Evolutionary conservation across 139 green algal genomes (phyloP).

Genomic region (Coelastrella sp.): DNA sequence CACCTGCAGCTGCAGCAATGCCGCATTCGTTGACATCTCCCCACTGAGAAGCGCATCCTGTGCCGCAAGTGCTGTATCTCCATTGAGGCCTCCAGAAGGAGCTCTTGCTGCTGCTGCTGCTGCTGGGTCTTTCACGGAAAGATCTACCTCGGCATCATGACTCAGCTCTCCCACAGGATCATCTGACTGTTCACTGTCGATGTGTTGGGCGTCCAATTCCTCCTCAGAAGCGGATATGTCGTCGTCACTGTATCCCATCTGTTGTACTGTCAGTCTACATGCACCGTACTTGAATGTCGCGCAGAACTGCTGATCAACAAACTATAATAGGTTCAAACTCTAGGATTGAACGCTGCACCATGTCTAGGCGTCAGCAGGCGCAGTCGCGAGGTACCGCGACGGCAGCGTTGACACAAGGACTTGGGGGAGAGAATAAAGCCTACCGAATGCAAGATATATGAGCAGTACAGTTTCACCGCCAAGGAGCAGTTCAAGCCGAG

Average conservation of each 20-base stretch:
- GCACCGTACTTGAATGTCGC: neutral
- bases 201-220: neutral
- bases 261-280: neutral
- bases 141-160: neutral
- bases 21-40: constrained; percentile 50
- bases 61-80: neutral
- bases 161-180: neutral
- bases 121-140: neutral
- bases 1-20: constrained; percentile 57
- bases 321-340: neutral
- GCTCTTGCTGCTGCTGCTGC: neutral
- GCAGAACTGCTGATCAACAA: neutral
- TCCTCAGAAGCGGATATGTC: constrained; percentile 20
- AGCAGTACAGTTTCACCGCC: neutral
- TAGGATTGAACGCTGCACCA: neutral
- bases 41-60: constrained; percentile 18
- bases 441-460: neutral
- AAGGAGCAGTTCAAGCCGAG: neutral
- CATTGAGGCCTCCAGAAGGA: neutral
- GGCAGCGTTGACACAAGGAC: neutral
- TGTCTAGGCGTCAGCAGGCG: neutral
- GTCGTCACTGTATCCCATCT: constrained; percentile 22
- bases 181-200: neutral
- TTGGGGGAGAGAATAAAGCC: neutral
- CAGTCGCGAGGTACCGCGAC: neutral